Base-by-base conservation (phyloP, 164 flowering plant genomes). In the Euptelea pleiosperma region DNA sequence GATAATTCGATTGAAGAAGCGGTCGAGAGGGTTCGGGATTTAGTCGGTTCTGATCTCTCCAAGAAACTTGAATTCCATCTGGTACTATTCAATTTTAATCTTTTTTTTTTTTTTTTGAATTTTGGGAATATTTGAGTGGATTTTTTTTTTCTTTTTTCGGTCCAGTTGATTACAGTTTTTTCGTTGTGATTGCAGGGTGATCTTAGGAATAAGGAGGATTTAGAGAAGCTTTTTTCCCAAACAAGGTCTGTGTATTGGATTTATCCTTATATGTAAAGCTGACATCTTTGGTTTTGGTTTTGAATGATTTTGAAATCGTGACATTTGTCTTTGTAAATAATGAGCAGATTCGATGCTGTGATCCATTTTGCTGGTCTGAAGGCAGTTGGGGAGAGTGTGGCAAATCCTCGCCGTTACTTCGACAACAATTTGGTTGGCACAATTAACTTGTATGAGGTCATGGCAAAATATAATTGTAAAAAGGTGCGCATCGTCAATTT, bases 321-420 rank as follows among this genome's bases (percentile, higher is more conserved):
- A n/a, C 16, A 29, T 29, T 55, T 54, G 51, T 16, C 34, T 21
- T 21, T 47, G 16, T 41, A 9, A 25, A 41, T 1, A 36, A 57
- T 70, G 57, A 3, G 22, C 71, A 93, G 97, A 58, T 93, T 86
- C 75, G 95, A 83, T 70, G 97, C 95, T 16, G 99, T 93, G 61
- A 86, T 93, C 52, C 99, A 93, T 64, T 93, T 93, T 79, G 97
- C 96, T 62, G 99, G 94, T 9, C 78, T 88, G 24, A 93, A 93
- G 68, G 97, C 99, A 61, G 97, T 93, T 28, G 99, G 89, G 26
- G 99, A 93, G 73, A 90, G 97, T 70, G 95, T 90, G 16, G 82
- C 75, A 1, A 58, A 82, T 51, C 99, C 99, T 6, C 64, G 73
- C 5, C 80, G 81, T 6, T 93, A 93, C 52, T 93, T 74, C 43